phyloP scores from a whole-genome alignment of 441 rosid species.

The Erysimum cheiri region DNA sequence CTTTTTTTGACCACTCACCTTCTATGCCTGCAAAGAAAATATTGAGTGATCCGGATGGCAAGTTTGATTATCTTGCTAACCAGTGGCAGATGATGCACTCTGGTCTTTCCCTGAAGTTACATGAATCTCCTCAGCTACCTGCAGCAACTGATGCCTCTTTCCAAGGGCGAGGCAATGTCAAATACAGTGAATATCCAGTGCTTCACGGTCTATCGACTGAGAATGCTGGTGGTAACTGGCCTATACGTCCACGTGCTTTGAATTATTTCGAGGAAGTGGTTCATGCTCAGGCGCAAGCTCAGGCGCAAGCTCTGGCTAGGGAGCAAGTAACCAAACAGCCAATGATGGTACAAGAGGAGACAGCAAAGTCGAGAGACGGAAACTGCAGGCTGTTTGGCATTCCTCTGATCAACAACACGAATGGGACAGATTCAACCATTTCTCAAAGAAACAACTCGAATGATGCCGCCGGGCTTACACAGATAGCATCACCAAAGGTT shows the following conservation, averaged over 20 bases:
- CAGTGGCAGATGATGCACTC: constrained; percentile 72
- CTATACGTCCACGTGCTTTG: constrained; percentile 62
- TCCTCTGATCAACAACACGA: constrained; percentile 61
- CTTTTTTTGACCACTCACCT: constrained; percentile 55
- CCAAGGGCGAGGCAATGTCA: constrained; percentile 54
- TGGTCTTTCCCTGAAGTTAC: constrained; percentile 63
- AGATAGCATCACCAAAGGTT: constrained; percentile 45
- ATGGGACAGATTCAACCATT: constrained; percentile 48
- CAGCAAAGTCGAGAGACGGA: constrained; percentile 56
- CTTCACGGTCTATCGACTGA: constrained; percentile 58
- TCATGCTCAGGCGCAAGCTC: constrained; percentile 51
- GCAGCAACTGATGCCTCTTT: constrained; percentile 51
- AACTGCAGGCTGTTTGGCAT: constrained; percentile 92
- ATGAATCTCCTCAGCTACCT: constrained; percentile 53
- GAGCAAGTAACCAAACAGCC: constrained; percentile 51
- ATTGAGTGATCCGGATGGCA: constrained; percentile 60
- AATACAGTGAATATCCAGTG: constrained; percentile 60
- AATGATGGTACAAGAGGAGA: constrained; percentile 47
- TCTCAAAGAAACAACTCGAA: constrained; percentile 43
- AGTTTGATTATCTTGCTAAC: constrained; percentile 50
- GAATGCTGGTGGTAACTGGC: constrained; percentile 65
- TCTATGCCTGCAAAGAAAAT: constrained; percentile 52
- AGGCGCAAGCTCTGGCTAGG: constrained; percentile 51
- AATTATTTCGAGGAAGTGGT: constrained; percentile 53
- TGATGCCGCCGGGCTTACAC: constrained; percentile 39